phyloP scores from a whole-genome alignment of 352 stramenopile genomes.

The Aphanomyces euteiches region DNA sequence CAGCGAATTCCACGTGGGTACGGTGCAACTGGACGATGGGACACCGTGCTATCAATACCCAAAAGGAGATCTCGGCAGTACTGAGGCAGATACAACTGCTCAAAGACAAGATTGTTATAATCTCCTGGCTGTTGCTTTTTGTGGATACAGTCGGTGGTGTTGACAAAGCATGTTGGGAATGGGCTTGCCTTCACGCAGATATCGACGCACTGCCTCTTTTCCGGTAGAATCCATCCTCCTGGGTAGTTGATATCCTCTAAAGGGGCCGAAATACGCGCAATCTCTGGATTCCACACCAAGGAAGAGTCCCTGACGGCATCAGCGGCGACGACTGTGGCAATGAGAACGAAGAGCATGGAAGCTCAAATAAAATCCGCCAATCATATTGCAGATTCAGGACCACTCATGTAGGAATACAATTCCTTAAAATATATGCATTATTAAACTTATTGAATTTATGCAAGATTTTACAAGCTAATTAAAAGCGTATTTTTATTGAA shows the following conservation, averaged over 20 bases:
- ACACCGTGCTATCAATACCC: slow-evolving; percentile 64
- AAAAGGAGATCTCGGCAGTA: slow-evolving; percentile 70
- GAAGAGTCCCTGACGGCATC: neutral
- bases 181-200: slow-evolving; percentile 63
- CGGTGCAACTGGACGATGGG: slow-evolving; percentile 64
- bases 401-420: too few relatives aligned
- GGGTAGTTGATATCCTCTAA: slow-evolving; percentile 43
- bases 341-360: too few relatives aligned
- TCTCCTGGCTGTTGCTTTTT: slow-evolving; percentile 62
- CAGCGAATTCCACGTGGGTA: slow-evolving; percentile 58
- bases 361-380: neutral
- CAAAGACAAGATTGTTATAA: slow-evolving; percentile 69
- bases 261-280: neutral
- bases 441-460: neutral
- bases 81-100: slow-evolving; percentile 75
- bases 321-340: neutral
- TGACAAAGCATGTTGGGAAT: slow-evolving; percentile 52
- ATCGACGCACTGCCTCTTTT: slow-evolving; percentile 55
- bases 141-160: slow-evolving; percentile 50
- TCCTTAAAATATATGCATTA: neutral
- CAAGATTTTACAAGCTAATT: too few relatives aligned
- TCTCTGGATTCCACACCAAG: neutral
- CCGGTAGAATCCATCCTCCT: slow-evolving; percentile 46
- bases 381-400: neutral
- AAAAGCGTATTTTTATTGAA: neutral